A percentile compares a stretch with the other conserved stretches of the same genome.
phyloP scores from a whole-genome alignment of 345 rosid species.

The Hirschfeldia incana region DNA sequence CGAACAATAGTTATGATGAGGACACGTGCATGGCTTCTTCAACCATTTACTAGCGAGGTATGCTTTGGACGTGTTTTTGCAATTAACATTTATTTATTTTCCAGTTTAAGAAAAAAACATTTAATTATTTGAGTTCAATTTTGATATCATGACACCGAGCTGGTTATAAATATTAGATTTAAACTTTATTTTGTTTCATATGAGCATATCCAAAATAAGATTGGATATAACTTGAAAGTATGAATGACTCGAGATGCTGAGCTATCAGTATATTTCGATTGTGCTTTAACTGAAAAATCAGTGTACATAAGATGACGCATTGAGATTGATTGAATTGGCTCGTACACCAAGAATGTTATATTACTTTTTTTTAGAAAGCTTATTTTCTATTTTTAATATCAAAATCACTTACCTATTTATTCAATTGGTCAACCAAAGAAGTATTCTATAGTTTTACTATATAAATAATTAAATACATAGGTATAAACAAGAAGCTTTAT shows the following conservation, averaged over 20 bases:
- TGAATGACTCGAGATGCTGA: slow-evolving; percentile 22
- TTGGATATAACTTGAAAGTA: slow-evolving; percentile 10
- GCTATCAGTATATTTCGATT: slow-evolving; percentile 12
- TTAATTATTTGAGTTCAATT: neutral
- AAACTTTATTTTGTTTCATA: slow-evolving; percentile 10
- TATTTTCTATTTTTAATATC: neutral
- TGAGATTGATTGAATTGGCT: slow-evolving; percentile 11
- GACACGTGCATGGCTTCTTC: slow-evolving; percentile 30
- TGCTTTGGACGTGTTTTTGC: slow-evolving; percentile 30
- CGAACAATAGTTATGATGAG: slow-evolving; percentile 22
- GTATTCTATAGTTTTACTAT: neutral
- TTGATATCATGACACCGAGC: slow-evolving; percentile 6
- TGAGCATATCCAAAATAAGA: neutral
- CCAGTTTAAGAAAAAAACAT: too few relatives aligned
- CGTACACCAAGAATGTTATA: slow-evolving; percentile 11
- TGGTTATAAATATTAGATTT: neutral
- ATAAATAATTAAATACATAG: neutral
- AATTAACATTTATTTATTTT: slow-evolving; percentile 3
- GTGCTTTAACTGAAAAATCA: slow-evolving; percentile 27
- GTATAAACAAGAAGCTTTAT: neutral
- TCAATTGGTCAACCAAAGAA: neutral
- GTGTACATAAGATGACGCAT: slow-evolving; percentile 16
- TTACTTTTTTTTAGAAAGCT: neutral
- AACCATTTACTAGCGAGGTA: slow-evolving; percentile 5
- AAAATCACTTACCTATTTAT: neutral